phyloP scores from a whole-genome alignment of 2,329 filamentous ascomycete genomes.

The Immersiporthe knoxdaviesiana region DNA sequence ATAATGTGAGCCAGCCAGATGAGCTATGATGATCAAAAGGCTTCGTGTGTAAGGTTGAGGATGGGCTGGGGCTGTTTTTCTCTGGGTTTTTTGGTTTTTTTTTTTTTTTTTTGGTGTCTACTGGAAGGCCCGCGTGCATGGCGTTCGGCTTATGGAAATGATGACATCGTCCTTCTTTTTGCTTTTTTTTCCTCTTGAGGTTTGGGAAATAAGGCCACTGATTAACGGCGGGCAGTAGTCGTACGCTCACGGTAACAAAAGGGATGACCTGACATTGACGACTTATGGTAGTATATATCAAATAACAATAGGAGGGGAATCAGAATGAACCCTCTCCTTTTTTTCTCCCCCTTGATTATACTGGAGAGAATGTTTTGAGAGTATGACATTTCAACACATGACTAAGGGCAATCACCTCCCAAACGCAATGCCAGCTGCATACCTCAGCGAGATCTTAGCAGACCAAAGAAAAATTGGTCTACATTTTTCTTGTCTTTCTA shows the following conservation, averaged over 20 bases:
- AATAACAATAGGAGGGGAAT: background rate
- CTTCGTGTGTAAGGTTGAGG: conserved; percentile 21
- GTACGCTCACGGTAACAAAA: background rate
- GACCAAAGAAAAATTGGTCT: background rate
- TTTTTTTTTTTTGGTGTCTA: background rate
- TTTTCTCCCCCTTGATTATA: background rate
- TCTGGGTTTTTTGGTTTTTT: background rate
- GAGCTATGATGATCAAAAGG: conserved; percentile 47
- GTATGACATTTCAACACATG: background rate
- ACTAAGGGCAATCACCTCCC: background rate
- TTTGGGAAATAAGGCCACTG: background rate
- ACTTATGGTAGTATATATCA: background rate
- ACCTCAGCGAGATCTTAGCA: background rate
- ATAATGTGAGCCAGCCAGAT: conserved; percentile 44
- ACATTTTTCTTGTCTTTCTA: background rate
- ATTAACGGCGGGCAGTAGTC: background rate
- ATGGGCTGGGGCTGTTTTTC: background rate
- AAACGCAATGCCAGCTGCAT: background rate
- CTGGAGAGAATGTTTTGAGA: background rate
- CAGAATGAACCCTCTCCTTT: too few species aligned
- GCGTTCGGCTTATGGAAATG: conserved; percentile 1
- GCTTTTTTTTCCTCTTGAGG: too few species aligned
- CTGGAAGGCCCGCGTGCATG: conserved; percentile 4
- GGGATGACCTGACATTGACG: background rate
- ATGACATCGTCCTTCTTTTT: background rate